Base-by-base conservation (phyloP, 257 asterid species). In the Solanum phureja region DNA sequence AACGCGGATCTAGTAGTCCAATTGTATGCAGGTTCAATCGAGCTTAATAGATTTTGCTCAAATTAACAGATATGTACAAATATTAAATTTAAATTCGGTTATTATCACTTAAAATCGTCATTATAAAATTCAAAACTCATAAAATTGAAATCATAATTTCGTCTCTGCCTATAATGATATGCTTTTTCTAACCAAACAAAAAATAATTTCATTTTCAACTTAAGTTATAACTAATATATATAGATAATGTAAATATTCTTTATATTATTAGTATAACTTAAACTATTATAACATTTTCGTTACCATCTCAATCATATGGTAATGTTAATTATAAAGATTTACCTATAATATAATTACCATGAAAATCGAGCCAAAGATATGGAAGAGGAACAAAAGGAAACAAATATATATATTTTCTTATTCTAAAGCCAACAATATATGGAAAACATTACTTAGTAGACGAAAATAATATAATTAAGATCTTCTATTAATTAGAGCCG, bases 71-170 rank as follows among this genome's bases (percentile, higher is more conserved):
- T 52, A 6, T 0, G n/a, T 56, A 56, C 2, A 56, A 19, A 56
- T 7, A 56, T 56, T 19, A 3, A 56, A 19, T 0, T 7, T 19
- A 56, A 0, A 56, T 10, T 19, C 0, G 0, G 0, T 18, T 19
- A 7, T 56, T 18, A 56, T 18, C 9, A 56, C n/a, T 19, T 56
- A 56, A 6, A 56, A 18, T 0, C 4, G 1, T 6, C 23, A 52
- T 2, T 52, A 6, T 52, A 52, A 16, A 52, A 52, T 52, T 52
- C 4, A 56, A 1, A 56, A 7, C 3, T 0, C 23, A 18, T 56
- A 56, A 56, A 18, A 56, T 56, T 56, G 4, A 56, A 18, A 18
- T 56, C 24, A 1, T 18, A 56, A 18, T 2, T 18, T 19, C 24
- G 4, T 16, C n/a, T 0, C 0, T 19, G 10, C 10, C n/a, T 18